Percentiles rank a stretch among this genome's conserved stretches.
phyloP scores from a whole-genome alignment of 306 rosid species.

The Quercus mongolica region DNA sequence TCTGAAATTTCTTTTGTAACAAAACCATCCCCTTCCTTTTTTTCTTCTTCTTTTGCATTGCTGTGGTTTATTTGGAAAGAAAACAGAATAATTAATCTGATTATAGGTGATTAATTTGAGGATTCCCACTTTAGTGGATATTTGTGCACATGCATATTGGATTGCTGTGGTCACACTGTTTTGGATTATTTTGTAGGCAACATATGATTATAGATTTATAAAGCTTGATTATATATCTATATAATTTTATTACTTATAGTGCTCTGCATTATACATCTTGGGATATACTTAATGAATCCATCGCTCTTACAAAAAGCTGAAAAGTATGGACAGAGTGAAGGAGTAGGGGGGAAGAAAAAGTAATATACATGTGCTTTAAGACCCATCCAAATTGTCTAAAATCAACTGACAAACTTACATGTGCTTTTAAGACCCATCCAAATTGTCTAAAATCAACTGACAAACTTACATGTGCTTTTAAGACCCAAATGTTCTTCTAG shows the following conservation, averaged over 20 bases:
- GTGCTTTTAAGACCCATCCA: not conserved
- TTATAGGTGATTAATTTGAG: not conserved
- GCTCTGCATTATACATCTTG: not conserved
- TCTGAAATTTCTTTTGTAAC: not conserved
- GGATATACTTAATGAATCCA: not conserved
- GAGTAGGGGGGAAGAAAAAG: not conserved
- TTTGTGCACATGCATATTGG: not conserved
- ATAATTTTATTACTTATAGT: not conserved
- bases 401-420: not conserved
- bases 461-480: not conserved
- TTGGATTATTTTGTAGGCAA: not conserved
- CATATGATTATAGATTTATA: not conserved
- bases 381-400: not conserved
- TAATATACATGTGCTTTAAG: not conserved
- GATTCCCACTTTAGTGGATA: not conserved
- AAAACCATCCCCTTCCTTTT: not conserved
- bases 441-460: not conserved
- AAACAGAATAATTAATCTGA: not conserved
- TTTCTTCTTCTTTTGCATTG: not conserved
- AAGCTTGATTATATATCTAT: not conserved
- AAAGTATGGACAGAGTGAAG: not conserved
- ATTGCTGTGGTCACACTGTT: not conserved
- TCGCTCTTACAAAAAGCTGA: not conserved
- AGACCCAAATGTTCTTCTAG: conserved; percentile 12
- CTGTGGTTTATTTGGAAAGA: not conserved